These are phyloP conservation scores for Stachybotrys echinatus DNA, from an alignment of 2,329 filamentous ascomycete genomes.

Conservation along the genomic window DNA sequence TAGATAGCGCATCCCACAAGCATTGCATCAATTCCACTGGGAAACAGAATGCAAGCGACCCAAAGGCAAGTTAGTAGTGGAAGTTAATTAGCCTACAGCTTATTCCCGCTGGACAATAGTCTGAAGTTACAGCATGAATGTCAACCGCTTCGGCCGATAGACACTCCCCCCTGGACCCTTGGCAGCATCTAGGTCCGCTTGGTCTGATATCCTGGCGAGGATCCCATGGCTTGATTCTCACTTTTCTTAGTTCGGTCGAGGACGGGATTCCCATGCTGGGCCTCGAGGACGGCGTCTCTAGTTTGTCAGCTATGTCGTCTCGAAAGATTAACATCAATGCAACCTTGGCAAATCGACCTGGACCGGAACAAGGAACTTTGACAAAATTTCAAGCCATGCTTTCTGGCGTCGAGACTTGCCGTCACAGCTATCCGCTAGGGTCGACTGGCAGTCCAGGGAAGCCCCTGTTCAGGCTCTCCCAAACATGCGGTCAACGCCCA, in stretches of 20 bases:
- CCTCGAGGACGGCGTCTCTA: constrained; percentile 1
- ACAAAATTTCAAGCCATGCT: background rate
- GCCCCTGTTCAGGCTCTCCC: background rate
- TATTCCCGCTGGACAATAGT: no score
- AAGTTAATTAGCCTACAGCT: no score
- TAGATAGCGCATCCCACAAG: no score
- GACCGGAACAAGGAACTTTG: background rate
- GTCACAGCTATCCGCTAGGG: background rate
- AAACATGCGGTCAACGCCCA: background rate
- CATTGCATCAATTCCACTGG: no score
- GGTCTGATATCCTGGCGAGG: constrained; percentile 7
- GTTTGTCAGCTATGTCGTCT: no score
- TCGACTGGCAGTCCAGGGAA: background rate
- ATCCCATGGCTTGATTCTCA: constrained; percentile 11
- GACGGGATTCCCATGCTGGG: constrained; percentile 6
- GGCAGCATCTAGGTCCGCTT: background rate
- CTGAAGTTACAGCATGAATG: no score
- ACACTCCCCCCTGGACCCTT: background rate
- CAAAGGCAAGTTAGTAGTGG: no score
- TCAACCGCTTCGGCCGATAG: background rate
- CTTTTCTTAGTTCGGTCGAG: constrained; percentile 3
- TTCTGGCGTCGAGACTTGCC: background rate
- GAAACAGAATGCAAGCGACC: no score
- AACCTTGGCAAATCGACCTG: background rate
- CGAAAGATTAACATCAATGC: background rate